Conservation (phyloP, 1,284 basidiomycete genomes). For the Retiboletus flavoniger region DNA sequence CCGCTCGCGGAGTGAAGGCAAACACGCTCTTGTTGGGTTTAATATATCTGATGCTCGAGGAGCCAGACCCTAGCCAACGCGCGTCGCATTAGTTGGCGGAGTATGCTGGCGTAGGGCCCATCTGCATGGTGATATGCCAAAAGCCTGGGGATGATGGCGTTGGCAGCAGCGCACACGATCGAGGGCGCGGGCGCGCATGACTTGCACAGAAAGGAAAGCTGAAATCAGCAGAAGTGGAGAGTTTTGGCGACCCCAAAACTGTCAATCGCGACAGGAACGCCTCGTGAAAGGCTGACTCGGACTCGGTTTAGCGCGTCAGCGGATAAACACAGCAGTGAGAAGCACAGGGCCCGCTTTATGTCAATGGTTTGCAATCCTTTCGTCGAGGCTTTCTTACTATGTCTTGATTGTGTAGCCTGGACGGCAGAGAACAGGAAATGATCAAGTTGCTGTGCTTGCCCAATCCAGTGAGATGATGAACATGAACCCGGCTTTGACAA, state of each 20-base stretch:
- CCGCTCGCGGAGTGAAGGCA: slow-evolving; percentile 13
- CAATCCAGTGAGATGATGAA: slow-evolving; percentile 9
- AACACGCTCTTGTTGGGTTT: slow-evolving; percentile 23
- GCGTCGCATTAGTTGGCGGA: slow-evolving; percentile 7
- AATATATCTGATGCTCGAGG: slow-evolving; percentile 6
- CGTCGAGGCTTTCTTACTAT: slow-evolving; percentile 11
- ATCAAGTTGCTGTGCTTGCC: slow-evolving; percentile 7
- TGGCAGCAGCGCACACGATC: slow-evolving; percentile 1
- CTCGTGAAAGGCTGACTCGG: slow-evolving; percentile 15
- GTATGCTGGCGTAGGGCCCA: not conserved
- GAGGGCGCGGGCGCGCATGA: slow-evolving; percentile 8
- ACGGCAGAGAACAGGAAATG: not conserved
- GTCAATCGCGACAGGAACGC: slow-evolving; percentile 30
- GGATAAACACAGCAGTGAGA: slow-evolving; percentile 3
- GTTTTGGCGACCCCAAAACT: slow-evolving; percentile 32
- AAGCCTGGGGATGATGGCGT: slow-evolving; percentile 2
- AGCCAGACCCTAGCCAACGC: slow-evolving; percentile 21
- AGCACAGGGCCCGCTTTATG: slow-evolving; percentile 26
- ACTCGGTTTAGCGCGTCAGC: slow-evolving; percentile 10
- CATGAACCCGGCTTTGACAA: not conserved
- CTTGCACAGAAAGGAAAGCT: not conserved
- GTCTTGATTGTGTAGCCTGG: slow-evolving; percentile 5
- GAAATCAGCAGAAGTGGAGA: slow-evolving; percentile 3
- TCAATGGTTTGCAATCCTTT: slow-evolving; percentile 21
- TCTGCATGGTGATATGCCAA: slow-evolving; percentile 15